These are phyloP conservation scores for Cordyceps cicadae DNA, from an alignment of 2,329 filamentous ascomycete genomes.

Conservation along the genomic window DNA sequence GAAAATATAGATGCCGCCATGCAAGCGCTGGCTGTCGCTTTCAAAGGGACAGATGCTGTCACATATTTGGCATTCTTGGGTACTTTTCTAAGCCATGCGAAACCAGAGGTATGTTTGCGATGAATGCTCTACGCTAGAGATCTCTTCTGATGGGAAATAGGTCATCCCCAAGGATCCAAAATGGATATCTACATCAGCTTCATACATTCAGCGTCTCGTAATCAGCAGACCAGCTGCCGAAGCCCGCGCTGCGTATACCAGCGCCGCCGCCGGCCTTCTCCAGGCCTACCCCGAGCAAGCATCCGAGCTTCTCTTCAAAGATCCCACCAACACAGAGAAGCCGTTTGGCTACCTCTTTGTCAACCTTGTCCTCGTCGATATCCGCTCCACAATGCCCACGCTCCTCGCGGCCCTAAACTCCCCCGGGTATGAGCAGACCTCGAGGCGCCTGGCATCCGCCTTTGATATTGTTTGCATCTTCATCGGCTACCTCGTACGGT, in stretches of 20 bases:
- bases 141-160: slow-evolving; percentile 25
- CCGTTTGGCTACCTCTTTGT: slow-evolving; percentile 55
- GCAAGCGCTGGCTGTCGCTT: slow-evolving; percentile 41
- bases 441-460: slow-evolving; percentile 48
- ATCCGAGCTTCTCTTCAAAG: slow-evolving; percentile 44
- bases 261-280: slow-evolving; percentile 49
- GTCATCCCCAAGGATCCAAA: slow-evolving; percentile 38
- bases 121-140: not conserved
- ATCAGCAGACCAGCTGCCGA: slow-evolving; percentile 45
- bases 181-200: slow-evolving; percentile 44
- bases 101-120: slow-evolving; percentile 34
- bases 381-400: slow-evolving; percentile 53
- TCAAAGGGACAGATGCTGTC: slow-evolving; percentile 51
- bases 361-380: slow-evolving; percentile 57
- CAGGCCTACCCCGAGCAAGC: slow-evolving; percentile 42
- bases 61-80: slow-evolving; percentile 52
- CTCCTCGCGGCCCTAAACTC: slow-evolving; percentile 51
- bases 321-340: slow-evolving; percentile 34
- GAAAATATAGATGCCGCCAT: slow-evolving; percentile 40
- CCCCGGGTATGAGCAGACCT: slow-evolving; percentile 40
- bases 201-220: slow-evolving; percentile 45
- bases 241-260: slow-evolving; percentile 51
- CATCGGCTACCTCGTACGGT: slow-evolving; percentile 47
- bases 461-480: slow-evolving; percentile 57
- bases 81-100: slow-evolving; percentile 40